Evolutionary conservation across 352 stramenopile species (phyloP), one percentile per base, ranked within the genome.

Genomic region (Phytophthora quininea): DNA sequence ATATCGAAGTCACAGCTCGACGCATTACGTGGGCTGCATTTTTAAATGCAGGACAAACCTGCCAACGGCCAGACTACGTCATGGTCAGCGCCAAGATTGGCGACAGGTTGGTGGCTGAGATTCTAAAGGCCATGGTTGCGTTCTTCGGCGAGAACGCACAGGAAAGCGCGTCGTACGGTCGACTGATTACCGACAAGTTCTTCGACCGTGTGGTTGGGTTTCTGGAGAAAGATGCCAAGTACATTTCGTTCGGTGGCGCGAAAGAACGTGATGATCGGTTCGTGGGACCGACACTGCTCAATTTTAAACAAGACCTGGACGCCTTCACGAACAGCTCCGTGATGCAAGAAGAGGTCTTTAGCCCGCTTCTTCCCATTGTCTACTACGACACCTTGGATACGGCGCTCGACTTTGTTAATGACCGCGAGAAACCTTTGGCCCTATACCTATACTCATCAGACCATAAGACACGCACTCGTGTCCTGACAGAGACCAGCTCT

Each of bases 261-360:
- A 74, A 86, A 29, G 76, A 97, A 35, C 76, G 66, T 29, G 76
- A 80, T 5, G 87, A 95, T 5, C 75, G 75, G 47, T 98, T 84
- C 81, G 71, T 98, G 31, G 82, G 76, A 0, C 92, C 93, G 11
- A 98, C 95, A 43, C 79, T 98, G 37, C 67, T 99, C 54, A 87
- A 97, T 64, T 88, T 97, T 51, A 90, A 96, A 72, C 74, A 69
- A 37, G 79, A 92, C 46, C 58, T 78, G 5, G 60, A 58, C 1
- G 78, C 74, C 9, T 92, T 91, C 48, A 52, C 81, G 0, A 62
- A 29, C 10, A 93, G 82, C 54, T 77, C 84, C 2, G 73, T 82
- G 29, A 97, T 98, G 86, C 71, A 85, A 27, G 90, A 99, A 55
- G 96, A 99, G 76, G 93, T 99, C 33, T 99, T 99, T 76, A 96